phyloP scores from a whole-genome alignment of 805 yeast genomes.

The Lachancea mirantina region DNA sequence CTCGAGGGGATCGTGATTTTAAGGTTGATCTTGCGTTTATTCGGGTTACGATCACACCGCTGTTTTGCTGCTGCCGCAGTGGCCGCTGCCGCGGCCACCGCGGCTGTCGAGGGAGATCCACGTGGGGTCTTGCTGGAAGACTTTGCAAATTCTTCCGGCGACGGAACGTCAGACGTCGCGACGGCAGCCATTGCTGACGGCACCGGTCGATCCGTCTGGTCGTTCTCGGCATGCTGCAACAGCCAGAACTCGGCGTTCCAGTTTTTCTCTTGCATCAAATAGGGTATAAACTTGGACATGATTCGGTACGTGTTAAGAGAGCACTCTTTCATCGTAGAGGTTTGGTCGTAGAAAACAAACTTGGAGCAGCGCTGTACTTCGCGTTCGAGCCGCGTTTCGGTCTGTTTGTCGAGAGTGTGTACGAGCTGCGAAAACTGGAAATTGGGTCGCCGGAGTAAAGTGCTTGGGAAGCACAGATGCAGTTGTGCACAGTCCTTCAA shows the following conservation, averaged over 20 bases:
- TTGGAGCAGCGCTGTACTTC: conserved; percentile 14
- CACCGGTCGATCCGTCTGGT: background rate
- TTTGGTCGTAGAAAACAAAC: conserved; percentile 25
- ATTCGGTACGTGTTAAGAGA: conserved; percentile 19
- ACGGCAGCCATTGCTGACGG: conserved; percentile 1
- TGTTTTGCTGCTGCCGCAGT: background rate
- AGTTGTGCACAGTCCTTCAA: conserved; percentile 15
- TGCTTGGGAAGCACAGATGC: conserved; percentile 28
- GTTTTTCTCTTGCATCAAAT: conserved; percentile 5
- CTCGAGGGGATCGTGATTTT: conserved; percentile 8
- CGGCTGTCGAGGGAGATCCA: background rate
- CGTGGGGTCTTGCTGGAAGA: conserved; percentile 1
- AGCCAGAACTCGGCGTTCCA: conserved; percentile 1
- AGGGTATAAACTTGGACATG: conserved; percentile 19
- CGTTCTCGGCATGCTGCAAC: conserved; percentile 1
- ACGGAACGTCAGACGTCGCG: background rate
- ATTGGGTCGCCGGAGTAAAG: conserved; percentile 27
- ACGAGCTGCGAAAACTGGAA: conserved; percentile 24
- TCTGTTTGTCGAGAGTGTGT: conserved; percentile 14
- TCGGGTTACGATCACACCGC: conserved; percentile 1
- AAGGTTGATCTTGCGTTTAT: conserved; percentile 8
- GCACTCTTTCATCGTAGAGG: conserved; percentile 19
- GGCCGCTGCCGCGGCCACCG: background rate
- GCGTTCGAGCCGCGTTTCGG: conserved; percentile 12
- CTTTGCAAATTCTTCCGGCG: conserved; percentile 1